A percentile compares a stretch with the other conserved stretches of the same genome.
These are phyloP conservation scores for Gleditsia sinensis DNA, from an alignment of 306 rosid genomes.

Conservation along the genomic window DNA sequence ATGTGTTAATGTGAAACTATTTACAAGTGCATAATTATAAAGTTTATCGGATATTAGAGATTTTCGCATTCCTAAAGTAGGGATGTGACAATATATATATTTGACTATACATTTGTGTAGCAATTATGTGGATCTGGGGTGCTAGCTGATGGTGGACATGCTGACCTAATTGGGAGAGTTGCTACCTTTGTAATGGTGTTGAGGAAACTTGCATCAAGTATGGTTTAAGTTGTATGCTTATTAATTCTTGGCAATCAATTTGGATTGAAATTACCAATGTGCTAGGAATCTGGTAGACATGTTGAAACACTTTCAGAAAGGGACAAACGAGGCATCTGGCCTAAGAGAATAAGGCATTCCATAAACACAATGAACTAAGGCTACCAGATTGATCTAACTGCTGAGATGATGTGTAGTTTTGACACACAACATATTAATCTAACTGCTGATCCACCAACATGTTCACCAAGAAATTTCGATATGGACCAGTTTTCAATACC, in stretches of 20 bases:
- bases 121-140: constrained; percentile 93
- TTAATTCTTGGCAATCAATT: constrained; percentile 19
- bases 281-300: constrained; percentile 91
- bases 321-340: no score
- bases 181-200: constrained; percentile 65
- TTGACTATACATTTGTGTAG: constrained; percentile 49
- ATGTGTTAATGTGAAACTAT: no score
- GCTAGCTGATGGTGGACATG: constrained; percentile 94
- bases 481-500: constrained; percentile 65
- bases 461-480: constrained; percentile 89
- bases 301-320: constrained; percentile 85
- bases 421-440: constrained; percentile 77
- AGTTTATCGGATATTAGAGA: no score
- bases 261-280: constrained; percentile 33
- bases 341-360: no score
- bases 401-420: constrained; percentile 54
- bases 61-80: no score
- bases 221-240: constrained; percentile 27
- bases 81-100: no score
- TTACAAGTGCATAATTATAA: no score
- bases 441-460: constrained; percentile 96
- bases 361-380: no score
- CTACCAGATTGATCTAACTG: no score
- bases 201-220: constrained; percentile 98
- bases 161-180: constrained; percentile 89